Conservation (phyloP, 2,329 filamentous ascomycete genomes). For the Fusarium sublunatum region DNA sequence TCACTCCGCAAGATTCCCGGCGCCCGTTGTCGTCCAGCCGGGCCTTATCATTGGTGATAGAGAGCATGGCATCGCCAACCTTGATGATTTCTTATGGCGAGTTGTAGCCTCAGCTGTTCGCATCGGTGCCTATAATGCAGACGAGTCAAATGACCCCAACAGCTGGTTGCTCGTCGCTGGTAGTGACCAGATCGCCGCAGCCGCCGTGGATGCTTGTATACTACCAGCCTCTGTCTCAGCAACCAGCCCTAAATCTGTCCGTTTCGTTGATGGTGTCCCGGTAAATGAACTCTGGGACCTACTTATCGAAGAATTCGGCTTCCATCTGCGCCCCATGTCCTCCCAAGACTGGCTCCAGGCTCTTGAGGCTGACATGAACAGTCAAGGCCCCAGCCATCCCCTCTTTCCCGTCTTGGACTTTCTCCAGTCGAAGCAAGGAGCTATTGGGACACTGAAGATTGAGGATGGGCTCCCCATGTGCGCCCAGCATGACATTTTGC, state of each 20-base stretch:
- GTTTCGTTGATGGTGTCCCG: slow-evolving; percentile 12
- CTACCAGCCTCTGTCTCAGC: not conserved
- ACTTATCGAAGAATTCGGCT: slow-evolving; percentile 11
- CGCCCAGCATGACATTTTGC: not conserved
- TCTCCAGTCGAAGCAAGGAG: slow-evolving; percentile 1
- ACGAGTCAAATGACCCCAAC: slow-evolving; percentile 12
- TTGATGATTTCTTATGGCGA: slow-evolving; percentile 22
- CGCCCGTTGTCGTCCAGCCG: slow-evolving; percentile 1
- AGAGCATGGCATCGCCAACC: slow-evolving; percentile 12
- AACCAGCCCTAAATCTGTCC: not conserved
- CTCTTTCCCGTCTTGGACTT: slow-evolving; percentile 2
- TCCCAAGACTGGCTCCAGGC: slow-evolving; percentile 3
- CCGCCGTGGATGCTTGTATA: slow-evolving; percentile 6
- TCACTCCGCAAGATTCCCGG: not conserved
- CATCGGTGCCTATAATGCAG: slow-evolving; percentile 7
- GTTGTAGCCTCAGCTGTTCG: slow-evolving; percentile 14
- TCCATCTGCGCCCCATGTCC: slow-evolving; percentile 8
- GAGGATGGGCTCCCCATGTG: not conserved
- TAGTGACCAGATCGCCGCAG: slow-evolving; percentile 14
- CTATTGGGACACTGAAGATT: not conserved
- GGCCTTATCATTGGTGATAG: slow-evolving; percentile 9
- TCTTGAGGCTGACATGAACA: slow-evolving; percentile 7
- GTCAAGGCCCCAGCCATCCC: slow-evolving; percentile 11
- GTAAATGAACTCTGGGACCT: slow-evolving; percentile 12
- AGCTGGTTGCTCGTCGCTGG: slow-evolving; percentile 12